phyloP scores from a whole-genome alignment of 129 eudicot genomes.

The Chrysanthemum lavandulifolium region DNA sequence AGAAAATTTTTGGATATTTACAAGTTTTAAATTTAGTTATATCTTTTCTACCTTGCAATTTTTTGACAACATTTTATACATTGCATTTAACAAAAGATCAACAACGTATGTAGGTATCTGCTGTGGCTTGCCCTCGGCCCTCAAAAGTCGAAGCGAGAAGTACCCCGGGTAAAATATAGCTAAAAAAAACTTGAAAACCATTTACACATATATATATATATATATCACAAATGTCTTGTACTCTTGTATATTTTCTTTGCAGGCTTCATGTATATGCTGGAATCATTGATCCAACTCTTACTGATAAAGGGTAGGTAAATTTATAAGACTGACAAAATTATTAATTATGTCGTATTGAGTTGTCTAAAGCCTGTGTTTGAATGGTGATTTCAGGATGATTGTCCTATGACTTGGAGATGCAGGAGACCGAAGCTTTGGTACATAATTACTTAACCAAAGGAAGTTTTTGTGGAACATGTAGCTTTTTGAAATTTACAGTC shows the following conservation, averaged over 20 bases:
- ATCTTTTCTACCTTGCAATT: not conserved
- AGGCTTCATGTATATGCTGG: constrained; percentile 96
- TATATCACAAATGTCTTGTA: too few species aligned
- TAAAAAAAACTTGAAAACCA: not conserved
- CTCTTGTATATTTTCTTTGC: constrained; percentile 2
- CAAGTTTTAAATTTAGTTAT: not conserved
- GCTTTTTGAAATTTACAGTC: not conserved
- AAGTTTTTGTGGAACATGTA: not conserved
- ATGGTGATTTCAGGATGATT: constrained; percentile 64
- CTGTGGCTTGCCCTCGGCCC: constrained; percentile 94
- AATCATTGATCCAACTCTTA: constrained; percentile 79
- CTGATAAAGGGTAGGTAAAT: constrained; percentile 64
- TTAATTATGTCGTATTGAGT: not conserved
- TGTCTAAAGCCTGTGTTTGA: constrained; percentile 5
- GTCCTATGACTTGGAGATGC: constrained; percentile 98
- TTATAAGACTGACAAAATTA: not conserved
- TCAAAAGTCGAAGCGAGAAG: constrained; percentile 79
- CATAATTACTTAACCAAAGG: constrained; percentile 36
- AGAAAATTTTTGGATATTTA: not conserved
- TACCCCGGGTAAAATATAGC: constrained; percentile 67
- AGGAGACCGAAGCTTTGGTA: constrained; percentile 89
- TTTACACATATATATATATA: not conserved
- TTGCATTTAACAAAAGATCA: not conserved
- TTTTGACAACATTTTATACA: not conserved
- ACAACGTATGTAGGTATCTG: constrained; percentile 50